phyloP scores from a whole-genome alignment of 768 basidiomycete species.

The Rhodotorula toruloides region DNA sequence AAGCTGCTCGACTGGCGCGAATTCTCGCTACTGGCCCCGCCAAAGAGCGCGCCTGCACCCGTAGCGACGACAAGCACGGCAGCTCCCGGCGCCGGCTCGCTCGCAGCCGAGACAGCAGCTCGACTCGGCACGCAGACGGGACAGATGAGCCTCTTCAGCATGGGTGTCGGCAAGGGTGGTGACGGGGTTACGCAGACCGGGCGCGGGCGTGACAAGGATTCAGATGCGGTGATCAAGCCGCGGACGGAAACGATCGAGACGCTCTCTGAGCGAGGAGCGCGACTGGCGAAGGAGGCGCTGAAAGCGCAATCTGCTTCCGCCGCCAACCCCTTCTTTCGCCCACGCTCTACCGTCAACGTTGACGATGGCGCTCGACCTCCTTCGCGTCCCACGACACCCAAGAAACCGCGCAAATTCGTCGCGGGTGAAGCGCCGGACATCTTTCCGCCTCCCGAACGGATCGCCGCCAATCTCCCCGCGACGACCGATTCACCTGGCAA shows the following conservation, averaged over 20 bases:
- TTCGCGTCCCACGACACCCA: background rate
- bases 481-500: constrained; percentile 24
- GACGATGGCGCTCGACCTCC: background rate
- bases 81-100: background rate
- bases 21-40: constrained; percentile 48
- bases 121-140: constrained; percentile 23
- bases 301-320: background rate
- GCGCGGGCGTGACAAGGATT: too few relatives aligned
- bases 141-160: constrained; percentile 32
- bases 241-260: constrained; percentile 25
- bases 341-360: background rate
- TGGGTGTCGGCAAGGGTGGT: constrained; percentile 1
- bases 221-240: background rate
- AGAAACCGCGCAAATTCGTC: background rate
- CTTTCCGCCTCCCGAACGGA: background rate
- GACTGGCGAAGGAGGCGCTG: constrained; percentile 16
- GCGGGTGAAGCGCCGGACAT: background rate
- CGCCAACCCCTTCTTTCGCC: constrained; percentile 13
- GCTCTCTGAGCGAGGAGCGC: constrained; percentile 20
- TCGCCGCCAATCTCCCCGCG: constrained; percentile 9
- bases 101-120: background rate
- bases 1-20: constrained; percentile 72
- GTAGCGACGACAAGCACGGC: too few relatives aligned
- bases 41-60: background rate
- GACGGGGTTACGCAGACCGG: background rate